A percentile compares a stretch with the other conserved stretches of the same genome.
Conservation (phyloP, 768 basidiomycete genomes). For the Amanita exitialis region DNA sequence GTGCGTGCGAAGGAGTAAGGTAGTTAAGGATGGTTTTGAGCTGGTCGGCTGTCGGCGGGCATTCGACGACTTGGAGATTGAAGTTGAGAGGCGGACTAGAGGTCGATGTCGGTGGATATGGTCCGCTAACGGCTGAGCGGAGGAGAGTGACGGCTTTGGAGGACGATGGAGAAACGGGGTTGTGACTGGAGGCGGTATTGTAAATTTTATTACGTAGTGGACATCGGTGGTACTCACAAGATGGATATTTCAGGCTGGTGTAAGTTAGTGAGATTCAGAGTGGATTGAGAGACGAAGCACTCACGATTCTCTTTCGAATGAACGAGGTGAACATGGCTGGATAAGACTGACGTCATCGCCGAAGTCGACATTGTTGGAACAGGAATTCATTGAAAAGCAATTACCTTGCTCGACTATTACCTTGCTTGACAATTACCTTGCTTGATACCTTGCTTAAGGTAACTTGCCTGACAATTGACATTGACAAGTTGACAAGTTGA, state of each 20-base stretch:
- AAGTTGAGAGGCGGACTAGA: slow-evolving; percentile 47
- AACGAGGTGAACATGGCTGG: slow-evolving; percentile 5
- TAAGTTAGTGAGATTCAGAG: neutral
- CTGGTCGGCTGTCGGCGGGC: slow-evolving; percentile 58
- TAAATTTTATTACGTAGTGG: neutral
- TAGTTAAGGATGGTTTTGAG: slow-evolving; percentile 58
- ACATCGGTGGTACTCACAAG: neutral
- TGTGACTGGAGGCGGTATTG: slow-evolving; percentile 35
- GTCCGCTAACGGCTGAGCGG: slow-evolving; percentile 42
- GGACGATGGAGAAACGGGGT: slow-evolving; percentile 56
- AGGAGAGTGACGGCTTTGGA: slow-evolving; percentile 50
- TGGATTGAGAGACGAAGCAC: slow-evolving; percentile 3
- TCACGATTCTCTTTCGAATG: neutral
- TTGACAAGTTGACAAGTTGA: too few relatives aligned
- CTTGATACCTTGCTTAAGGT: too few relatives aligned
- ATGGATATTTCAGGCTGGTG: neutral
- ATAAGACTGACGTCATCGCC: neutral
- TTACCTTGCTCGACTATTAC: too few relatives aligned
- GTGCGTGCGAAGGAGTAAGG: slow-evolving; percentile 21
- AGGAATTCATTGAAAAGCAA: too few relatives aligned
- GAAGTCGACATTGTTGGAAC: too few relatives aligned
- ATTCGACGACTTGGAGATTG: slow-evolving; percentile 64
- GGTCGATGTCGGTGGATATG: slow-evolving; percentile 47
- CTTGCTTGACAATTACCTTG: too few relatives aligned
- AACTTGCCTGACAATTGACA: too few relatives aligned